A percentile compares a stretch with the other conserved stretches of the same genome.
phyloP scores from a whole-genome alignment of 2,329 filamentous ascomycete species.

The Epichloe hybrida region DNA sequence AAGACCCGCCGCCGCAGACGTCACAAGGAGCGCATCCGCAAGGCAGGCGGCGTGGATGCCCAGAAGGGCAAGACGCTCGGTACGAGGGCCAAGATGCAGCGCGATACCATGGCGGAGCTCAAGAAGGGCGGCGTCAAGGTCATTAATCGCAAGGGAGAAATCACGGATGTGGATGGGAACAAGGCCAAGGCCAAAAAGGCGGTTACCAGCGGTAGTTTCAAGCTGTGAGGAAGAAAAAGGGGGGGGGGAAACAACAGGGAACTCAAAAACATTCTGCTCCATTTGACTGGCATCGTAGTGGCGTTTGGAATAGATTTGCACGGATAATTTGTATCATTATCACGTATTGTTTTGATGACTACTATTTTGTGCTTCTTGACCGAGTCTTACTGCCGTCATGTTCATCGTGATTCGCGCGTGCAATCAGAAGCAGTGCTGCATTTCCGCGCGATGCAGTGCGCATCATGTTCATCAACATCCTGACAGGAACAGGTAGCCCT shows the following conservation, averaged over 20 bases:
- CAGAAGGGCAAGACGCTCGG: slow-evolving; percentile 22
- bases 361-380: too few species aligned
- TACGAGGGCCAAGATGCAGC: slow-evolving; percentile 40
- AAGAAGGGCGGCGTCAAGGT: slow-evolving; percentile 83
- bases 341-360: too few species aligned
- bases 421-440: too few species aligned
- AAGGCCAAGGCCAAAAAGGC: slow-evolving; percentile 46
- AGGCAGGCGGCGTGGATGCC: slow-evolving; percentile 38
- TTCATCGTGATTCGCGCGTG: too few species aligned
- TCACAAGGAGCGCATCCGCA: slow-evolving; percentile 74
- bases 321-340: too few species aligned
- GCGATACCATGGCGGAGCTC: slow-evolving; percentile 47
- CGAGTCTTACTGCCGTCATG: too few species aligned
- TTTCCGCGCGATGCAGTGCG: too few species aligned
- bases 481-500: too few species aligned
- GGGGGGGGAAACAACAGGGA: neutral
- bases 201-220: slow-evolving; percentile 44
- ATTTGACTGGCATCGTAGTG: too few species aligned
- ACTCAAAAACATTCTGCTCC: too few species aligned
- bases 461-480: too few species aligned
- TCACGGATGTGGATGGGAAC: slow-evolving; percentile 73
- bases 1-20: slow-evolving; percentile 62
- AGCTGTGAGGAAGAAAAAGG: slow-evolving; percentile 39
- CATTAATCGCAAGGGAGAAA: slow-evolving; percentile 78
- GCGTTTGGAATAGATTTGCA: too few species aligned